Evolutionary conservation across 208 protist species (phyloP).

Genomic region (Acanthamoeba castellanii): DNA sequence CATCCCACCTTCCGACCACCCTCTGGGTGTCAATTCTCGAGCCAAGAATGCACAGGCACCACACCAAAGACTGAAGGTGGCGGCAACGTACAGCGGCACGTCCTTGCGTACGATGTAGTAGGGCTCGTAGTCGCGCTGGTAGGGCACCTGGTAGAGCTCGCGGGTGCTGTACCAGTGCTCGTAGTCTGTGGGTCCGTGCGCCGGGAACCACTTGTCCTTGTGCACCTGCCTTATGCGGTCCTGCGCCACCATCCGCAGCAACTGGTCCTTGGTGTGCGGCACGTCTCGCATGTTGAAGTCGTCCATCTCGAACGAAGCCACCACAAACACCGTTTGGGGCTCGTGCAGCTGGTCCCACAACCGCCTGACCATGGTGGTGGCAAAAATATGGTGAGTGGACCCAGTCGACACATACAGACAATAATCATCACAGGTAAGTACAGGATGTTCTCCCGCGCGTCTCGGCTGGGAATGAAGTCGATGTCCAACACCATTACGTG

Average conservation of each 20-base stretch:
- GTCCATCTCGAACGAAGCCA: conserved; percentile 33
- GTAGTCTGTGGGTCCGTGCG: conserved; percentile 28
- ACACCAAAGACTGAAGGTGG: background rate
- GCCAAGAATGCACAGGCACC: background rate
- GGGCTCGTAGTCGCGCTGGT: conserved; percentile 8
- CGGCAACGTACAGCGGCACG: background rate
- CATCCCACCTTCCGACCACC: background rate
- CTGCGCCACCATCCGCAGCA: background rate
- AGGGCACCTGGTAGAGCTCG: background rate
- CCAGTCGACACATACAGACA: too few relatives aligned
- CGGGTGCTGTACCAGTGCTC: background rate
- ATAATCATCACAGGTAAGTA: too few relatives aligned
- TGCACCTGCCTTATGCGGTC: background rate
- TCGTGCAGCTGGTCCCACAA: background rate
- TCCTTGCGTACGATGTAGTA: conserved; percentile 36
- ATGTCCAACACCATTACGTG: conserved; percentile 64
- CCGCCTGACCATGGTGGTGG: background rate
- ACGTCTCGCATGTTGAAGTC: conserved; percentile 19
- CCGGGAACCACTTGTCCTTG: conserved; percentile 44
- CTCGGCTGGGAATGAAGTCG: conserved; percentile 73
- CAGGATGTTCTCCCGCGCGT: background rate
- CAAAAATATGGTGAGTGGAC: background rate
- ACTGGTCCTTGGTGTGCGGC: conserved; percentile 11
- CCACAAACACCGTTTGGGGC: background rate
- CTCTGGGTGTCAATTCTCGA: background rate